Percentiles rank a stretch among this genome's conserved stretches.
Conservation (phyloP, 306 rosid species). For the Comarum palustre region DNA sequence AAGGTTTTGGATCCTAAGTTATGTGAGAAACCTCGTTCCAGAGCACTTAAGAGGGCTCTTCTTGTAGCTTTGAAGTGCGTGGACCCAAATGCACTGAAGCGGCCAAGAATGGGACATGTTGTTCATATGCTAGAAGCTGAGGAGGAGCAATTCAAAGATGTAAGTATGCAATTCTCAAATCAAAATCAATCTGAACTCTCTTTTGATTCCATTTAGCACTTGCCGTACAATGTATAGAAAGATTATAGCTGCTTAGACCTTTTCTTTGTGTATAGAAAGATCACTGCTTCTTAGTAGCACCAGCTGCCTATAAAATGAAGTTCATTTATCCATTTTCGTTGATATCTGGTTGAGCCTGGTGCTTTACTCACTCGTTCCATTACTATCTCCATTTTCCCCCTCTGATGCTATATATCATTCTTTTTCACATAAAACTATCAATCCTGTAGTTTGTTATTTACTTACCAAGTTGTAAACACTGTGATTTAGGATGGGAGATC, state of each 20-base stretch:
- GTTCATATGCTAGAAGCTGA: slow-evolving; percentile 96
- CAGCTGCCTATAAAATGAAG: not conserved
- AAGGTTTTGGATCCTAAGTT: slow-evolving; percentile 80
- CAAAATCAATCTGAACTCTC: slow-evolving; percentile 22
- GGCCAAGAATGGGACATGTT: slow-evolving; percentile 86
- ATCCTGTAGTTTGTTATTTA: not conserved
- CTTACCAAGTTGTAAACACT: slow-evolving; percentile 20
- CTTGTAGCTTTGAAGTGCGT: slow-evolving; percentile 85
- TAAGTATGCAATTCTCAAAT: slow-evolving; percentile 34
- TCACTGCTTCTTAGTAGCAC: not conserved
- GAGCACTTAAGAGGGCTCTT: slow-evolving; percentile 77
- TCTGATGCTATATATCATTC: not conserved
- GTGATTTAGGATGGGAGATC: slow-evolving; percentile 52
- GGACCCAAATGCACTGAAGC: slow-evolving; percentile 73
- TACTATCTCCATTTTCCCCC: not conserved
- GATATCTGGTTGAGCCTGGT: not conserved
- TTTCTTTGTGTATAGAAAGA: not conserved
- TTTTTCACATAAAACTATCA: not conserved
- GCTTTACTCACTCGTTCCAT: not conserved
- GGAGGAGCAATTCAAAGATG: slow-evolving; percentile 68
- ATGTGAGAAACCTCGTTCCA: slow-evolving; percentile 65
- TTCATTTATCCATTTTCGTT: slow-evolving; percentile 1
- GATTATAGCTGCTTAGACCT: not conserved
- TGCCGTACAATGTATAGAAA: not conserved
- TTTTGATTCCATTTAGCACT: not conserved